Evolutionary conservation across 2,329 filamentous ascomycete species (phyloP).

Genomic region (Grosmannia penicillata): DNA sequence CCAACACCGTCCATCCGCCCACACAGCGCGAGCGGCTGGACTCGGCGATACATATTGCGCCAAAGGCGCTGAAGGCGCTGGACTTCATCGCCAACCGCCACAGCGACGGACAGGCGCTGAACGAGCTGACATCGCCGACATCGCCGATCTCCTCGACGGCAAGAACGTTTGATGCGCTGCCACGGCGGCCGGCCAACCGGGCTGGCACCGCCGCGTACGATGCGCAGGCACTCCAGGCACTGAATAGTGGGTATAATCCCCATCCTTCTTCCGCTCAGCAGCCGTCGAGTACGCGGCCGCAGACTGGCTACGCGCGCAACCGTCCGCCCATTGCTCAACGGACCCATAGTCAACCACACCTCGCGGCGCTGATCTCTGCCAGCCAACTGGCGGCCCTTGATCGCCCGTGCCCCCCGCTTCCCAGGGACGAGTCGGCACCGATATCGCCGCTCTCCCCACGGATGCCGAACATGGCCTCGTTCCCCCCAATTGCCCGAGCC

Average conservation of each 20-base stretch:
- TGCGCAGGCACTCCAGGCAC: slow-evolving; percentile 17
- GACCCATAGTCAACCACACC: slow-evolving; percentile 32
- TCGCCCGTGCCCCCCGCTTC: slow-evolving; percentile 1
- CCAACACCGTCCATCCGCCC: too few relatives aligned
- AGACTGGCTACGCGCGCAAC: slow-evolving; percentile 35
- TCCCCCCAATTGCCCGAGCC: too few relatives aligned
- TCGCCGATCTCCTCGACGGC: not conserved
- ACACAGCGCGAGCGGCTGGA: slow-evolving; percentile 2
- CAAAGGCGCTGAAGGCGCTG: slow-evolving; percentile 32
- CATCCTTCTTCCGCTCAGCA: slow-evolving; percentile 3
- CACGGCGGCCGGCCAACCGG: slow-evolving; percentile 16
- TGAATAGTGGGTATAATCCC: slow-evolving; percentile 15
- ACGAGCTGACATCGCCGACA: slow-evolving; percentile 3
- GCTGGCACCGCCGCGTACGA: slow-evolving; percentile 19
- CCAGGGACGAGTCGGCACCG: slow-evolving; percentile 19
- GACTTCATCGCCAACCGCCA: slow-evolving; percentile 33
- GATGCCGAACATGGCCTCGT: not conserved
- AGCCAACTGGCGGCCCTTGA: slow-evolving; percentile 9
- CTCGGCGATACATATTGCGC: slow-evolving; percentile 20
- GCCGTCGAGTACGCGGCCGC: slow-evolving; percentile 24
- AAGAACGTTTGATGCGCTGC: not conserved
- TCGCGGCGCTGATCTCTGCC: slow-evolving; percentile 24
- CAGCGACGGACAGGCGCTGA: slow-evolving; percentile 5
- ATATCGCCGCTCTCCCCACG: slow-evolving; percentile 8
- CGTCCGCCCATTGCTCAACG: slow-evolving; percentile 28